phyloP scores from a whole-genome alignment of 169 alveolate genomes.

The Plasmodium malariae region DNA sequence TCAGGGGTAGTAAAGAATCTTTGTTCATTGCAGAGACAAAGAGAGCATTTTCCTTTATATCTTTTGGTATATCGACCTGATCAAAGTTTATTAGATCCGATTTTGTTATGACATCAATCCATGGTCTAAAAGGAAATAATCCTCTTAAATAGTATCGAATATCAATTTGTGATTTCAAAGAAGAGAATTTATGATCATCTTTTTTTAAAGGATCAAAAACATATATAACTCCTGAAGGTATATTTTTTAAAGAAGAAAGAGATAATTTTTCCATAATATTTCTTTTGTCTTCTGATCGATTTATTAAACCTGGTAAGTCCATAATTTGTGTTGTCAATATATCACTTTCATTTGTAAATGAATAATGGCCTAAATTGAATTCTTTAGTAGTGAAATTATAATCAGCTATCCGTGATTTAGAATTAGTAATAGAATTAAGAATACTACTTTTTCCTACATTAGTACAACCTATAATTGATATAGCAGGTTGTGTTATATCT shows the following conservation, averaged over 20 bases:
- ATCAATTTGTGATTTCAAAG: slow-evolving; percentile 59
- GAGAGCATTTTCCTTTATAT: slow-evolving; percentile 64
- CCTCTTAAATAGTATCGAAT: slow-evolving; percentile 73
- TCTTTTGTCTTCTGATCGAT: slow-evolving; percentile 74
- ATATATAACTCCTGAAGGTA: slow-evolving; percentile 66
- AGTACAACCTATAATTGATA: slow-evolving; percentile 70
- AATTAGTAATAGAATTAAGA: slow-evolving; percentile 63
- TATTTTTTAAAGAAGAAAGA: slow-evolving; percentile 56
- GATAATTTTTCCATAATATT: slow-evolving; percentile 65
- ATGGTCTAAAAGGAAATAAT: slow-evolving; percentile 67
- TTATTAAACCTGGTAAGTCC: slow-evolving; percentile 72
- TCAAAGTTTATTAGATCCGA: slow-evolving; percentile 44
- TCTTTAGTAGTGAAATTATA: slow-evolving; percentile 71
- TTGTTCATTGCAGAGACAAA: slow-evolving; percentile 51
- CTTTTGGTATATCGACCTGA: slow-evolving; percentile 39
- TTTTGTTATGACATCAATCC: slow-evolving; percentile 73
- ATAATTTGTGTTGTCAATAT: slow-evolving; percentile 62
- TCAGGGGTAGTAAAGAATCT: slow-evolving; percentile 50
- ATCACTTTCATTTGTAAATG: slow-evolving; percentile 54
- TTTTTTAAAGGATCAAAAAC: slow-evolving; percentile 72
- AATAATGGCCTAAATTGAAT: slow-evolving; percentile 73
- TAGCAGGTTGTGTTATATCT: slow-evolving; percentile 61
- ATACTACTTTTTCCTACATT: slow-evolving; percentile 73
- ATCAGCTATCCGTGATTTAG: slow-evolving; percentile 53
- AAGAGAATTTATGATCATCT: slow-evolving; percentile 65